Evolutionary conservation across 306 rosid species (phyloP).

Genomic region (Begonia masoniana): DNA sequence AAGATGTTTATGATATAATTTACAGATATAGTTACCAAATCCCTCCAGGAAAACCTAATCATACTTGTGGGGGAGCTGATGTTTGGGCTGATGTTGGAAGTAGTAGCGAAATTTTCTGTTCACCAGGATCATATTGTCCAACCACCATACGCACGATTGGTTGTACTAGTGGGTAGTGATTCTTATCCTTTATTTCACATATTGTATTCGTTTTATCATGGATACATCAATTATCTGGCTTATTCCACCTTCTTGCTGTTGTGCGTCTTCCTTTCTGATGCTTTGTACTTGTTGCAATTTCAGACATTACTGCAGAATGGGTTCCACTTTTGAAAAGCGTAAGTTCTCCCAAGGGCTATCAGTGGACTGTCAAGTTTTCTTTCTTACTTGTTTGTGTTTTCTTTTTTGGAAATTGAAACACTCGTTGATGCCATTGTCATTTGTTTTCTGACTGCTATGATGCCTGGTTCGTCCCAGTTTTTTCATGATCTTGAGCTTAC

Average conservation of each 20-base stretch:
- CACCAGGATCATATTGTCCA: conserved; percentile 78
- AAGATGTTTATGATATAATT: conserved; percentile 4
- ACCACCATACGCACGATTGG: conserved; percentile 29
- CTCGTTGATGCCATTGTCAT: neutral
- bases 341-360: conserved; percentile 14
- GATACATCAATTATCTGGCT: conserved; percentile 6
- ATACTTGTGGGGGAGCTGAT: conserved; percentile 77
- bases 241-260: conserved; percentile 2
- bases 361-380: too few relatives aligned
- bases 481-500: neutral
- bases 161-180: conserved; percentile 70
- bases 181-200: conserved; percentile 22
- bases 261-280: conserved; percentile 12
- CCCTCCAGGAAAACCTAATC: conserved; percentile 52
- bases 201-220: neutral
- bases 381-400: too few relatives aligned
- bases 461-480: neutral
- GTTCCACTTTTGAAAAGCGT: conserved; percentile 47
- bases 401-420: too few relatives aligned
- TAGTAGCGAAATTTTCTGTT: conserved; percentile 64
- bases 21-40: conserved; percentile 66
- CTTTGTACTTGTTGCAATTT: conserved; percentile 19
- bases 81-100: conserved; percentile 42
- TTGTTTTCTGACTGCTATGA: neutral
- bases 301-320: conserved; percentile 80